Conservation (phyloP, 441 rosid genomes). For the Pelargonium citronellum region DNA sequence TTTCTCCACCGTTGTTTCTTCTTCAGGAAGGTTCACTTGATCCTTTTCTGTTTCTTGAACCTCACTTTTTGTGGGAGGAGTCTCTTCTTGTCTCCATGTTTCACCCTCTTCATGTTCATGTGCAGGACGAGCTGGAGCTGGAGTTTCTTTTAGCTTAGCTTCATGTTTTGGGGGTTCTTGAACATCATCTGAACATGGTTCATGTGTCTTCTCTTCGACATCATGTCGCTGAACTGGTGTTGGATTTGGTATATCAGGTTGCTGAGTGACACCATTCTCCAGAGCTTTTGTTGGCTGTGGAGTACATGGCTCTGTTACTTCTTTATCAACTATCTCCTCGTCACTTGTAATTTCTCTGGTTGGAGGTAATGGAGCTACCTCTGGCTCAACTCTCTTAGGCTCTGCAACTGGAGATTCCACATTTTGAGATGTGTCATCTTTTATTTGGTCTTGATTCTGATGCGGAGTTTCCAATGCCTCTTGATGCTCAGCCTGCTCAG, state of each 20-base stretch:
- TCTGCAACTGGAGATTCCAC: no score
- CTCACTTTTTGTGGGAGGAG: conserved; percentile 13
- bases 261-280: conserved; percentile 15
- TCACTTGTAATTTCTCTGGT: conserved; percentile 14
- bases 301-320: conserved; percentile 15
- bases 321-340: conserved; percentile 9
- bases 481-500: conserved; percentile 1
- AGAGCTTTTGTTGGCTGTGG: conserved; percentile 12
- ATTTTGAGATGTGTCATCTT: background rate
- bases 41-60: conserved; percentile 17
- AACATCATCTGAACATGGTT: conserved; percentile 5
- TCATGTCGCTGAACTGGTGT: conserved; percentile 1
- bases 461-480: background rate
- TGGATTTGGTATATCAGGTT: conserved; percentile 8
- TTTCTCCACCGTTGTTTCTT: conserved; percentile 16
- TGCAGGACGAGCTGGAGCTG: conserved; percentile 3
- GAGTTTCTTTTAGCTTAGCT: conserved; percentile 15
- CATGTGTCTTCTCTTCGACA: conserved; percentile 19
- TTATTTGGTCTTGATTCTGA: background rate
- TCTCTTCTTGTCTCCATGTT: conserved; percentile 4
- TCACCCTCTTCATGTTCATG: background rate
- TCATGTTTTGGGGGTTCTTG: conserved; percentile 24
- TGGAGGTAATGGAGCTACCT: background rate
- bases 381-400: background rate
- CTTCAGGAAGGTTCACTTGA: background rate